Evolutionary conservation across 2,329 filamentous ascomycete genomes (phyloP), one percentile per base, ranked within the genome.

Genomic region (Geosmithia putterillii): DNA sequence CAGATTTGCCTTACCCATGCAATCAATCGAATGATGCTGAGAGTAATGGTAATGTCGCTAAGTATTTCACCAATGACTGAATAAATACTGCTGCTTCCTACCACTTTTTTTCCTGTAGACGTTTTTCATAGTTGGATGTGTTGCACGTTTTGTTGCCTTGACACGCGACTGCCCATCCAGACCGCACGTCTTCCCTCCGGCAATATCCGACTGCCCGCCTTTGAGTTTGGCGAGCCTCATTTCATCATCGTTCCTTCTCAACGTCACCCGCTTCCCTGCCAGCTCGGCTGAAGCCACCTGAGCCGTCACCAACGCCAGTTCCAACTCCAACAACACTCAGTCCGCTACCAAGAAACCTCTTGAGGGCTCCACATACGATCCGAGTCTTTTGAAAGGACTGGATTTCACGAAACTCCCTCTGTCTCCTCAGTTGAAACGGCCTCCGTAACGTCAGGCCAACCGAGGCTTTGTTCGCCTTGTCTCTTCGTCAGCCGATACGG

Each of bases 121-220:
- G 15, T 7, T 38, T 18, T 38, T 38, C 18, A 21, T 25, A 10
- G 23, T 25, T 25, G 23, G 23, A 25, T 10, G 23, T 25, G 23
- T 10, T 25, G 23, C 23, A 25, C 23, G 6, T 25, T 25, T 10
- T 18, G 18, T 38, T 10, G 18, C 18, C 18, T 15, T 18, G 35
- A 19, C 37, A 38, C 21, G 18, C 18, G 37, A 38, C 18, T 18
- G 15, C 5, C 21, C 23, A 25, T 10, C 6, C 14, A 15, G 12
- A 14, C 14, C 20, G 22, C 23, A 41, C 17, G 12, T 21, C 23
- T 15, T 15, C 10, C 21, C 40, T 41, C 40, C 40, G 40, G 22
- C 40, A 41, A 28, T 41, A 41, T 41, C 40, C 40, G 40, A 41
- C 23, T 14, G 40, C 40, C 40, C 20, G 21, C 40, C 21, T 4